Evolutionary conservation across 106 monocot genomes (phyloP).

Genomic region (Platanthera guangdongensis): DNA sequence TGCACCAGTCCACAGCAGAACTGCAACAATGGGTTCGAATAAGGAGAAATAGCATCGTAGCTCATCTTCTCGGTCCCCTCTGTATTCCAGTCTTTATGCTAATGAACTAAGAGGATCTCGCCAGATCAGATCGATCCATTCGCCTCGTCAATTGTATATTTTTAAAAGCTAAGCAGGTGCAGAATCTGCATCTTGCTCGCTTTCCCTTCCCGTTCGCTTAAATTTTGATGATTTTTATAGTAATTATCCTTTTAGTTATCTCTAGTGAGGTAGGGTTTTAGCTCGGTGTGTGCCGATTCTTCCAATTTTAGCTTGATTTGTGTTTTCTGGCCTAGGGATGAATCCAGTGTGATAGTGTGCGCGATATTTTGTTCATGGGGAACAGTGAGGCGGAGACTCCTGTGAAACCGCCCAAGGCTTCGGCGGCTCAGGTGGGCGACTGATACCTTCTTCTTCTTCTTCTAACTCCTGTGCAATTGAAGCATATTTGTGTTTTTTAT

Average conservation of each 20-base stretch:
- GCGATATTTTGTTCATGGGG: conserved; percentile 28
- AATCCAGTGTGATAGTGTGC: neutral
- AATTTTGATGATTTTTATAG: neutral
- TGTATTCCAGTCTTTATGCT: neutral
- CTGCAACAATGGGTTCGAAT: neutral
- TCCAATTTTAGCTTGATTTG: neutral
- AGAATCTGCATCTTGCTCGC: neutral
- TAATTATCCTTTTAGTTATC: neutral
- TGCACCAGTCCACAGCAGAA: neutral
- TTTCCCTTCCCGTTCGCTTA: neutral
- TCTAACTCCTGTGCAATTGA: neutral
- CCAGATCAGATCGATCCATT: neutral
- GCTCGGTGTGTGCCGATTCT: neutral
- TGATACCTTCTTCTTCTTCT: neutral
- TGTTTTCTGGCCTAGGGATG: neutral
- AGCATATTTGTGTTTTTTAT: neutral
- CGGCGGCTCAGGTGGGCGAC: conserved; percentile 22
- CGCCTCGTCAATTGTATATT: neutral
- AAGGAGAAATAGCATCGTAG: neutral
- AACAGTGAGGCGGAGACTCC: conserved; percentile 32
- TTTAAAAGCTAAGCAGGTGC: neutral
- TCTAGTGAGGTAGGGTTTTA: conserved; percentile 1
- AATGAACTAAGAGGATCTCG: neutral
- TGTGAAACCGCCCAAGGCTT: conserved; percentile 38
- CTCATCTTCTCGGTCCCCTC: neutral